Percentiles rank a stretch among this genome's conserved stretches.
Evolutionary conservation across 257 asterid genomes (phyloP).

Genomic region (Forsythia viridissima): DNA sequence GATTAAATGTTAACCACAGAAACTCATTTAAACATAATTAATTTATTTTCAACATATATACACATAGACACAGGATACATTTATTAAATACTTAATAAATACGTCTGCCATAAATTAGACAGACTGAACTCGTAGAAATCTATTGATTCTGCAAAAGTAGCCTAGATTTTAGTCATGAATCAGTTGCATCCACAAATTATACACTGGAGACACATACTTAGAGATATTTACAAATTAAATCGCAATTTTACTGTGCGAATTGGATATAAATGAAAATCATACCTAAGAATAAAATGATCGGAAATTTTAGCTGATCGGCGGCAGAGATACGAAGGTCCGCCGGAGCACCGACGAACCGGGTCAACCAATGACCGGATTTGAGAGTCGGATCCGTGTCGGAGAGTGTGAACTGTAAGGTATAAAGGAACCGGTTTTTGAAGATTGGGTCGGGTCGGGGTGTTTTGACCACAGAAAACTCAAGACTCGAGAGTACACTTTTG

Average conservation of each 20-base stretch:
- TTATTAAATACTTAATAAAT: not conserved
- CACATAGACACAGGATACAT: not conserved
- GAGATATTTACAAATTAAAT: not conserved
- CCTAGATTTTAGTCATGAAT: conserved; percentile 17
- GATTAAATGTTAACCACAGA: not conserved
- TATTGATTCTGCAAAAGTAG: conserved; percentile 16
- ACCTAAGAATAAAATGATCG: conserved; percentile 17
- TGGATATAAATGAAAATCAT: conserved; percentile 8
- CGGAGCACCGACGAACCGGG: conserved; percentile 29
- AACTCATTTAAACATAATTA: not conserved
- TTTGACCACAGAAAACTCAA: no score
- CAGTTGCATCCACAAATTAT: conserved; percentile 11
- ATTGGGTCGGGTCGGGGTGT: not conserved
- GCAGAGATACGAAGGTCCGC: conserved; percentile 22
- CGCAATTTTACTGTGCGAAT: not conserved
- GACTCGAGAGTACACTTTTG: conserved; percentile 4
- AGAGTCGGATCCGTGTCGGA: conserved; percentile 27
- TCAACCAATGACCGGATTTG: not conserved
- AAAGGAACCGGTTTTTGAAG: not conserved
- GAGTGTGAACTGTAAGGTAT: conserved; percentile 10
- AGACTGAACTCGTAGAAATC: conserved; percentile 21
- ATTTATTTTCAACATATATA: not conserved
- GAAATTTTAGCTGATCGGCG: conserved; percentile 40
- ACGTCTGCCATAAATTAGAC: conserved; percentile 1
- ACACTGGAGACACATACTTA: not conserved